Conservation (phyloP, 495 filamentous ascomycete species). For the Tuber microsphaerosporum region DNA sequence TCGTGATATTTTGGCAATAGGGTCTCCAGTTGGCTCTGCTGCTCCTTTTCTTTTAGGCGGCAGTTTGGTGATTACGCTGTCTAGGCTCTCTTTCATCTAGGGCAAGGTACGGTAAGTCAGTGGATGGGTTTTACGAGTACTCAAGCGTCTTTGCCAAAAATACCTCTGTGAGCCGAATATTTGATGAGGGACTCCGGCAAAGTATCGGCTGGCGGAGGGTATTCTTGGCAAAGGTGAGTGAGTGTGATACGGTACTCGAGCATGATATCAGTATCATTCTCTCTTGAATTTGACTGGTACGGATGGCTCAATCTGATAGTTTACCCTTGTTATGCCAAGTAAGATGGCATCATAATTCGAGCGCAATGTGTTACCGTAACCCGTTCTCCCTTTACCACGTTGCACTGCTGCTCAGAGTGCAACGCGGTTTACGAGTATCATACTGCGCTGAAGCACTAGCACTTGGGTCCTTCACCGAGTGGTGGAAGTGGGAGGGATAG, state of each 20-base stretch:
- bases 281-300: neutral
- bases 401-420: neutral
- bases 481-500: no score
- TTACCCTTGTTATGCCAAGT: neutral
- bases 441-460: neutral
- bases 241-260: no score
- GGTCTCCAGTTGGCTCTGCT: neutral
- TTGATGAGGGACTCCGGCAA: no score
- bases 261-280: neutral
- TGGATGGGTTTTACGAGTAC: no score
- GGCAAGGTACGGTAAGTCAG: no score
- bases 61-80: neutral
- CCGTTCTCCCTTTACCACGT: neutral
- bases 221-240: no score
- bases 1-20: neutral
- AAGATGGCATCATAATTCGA: neutral
- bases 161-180: no score
- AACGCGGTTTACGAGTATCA: no score
- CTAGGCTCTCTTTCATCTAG: no score
- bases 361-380: neutral
- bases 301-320: neutral
- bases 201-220: no score
- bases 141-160: no score
- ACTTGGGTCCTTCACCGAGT: neutral
- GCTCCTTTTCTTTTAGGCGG: neutral